Base-by-base conservation (phyloP, 78 protist genomes). In the Dictyostelium intermedium region DNA sequence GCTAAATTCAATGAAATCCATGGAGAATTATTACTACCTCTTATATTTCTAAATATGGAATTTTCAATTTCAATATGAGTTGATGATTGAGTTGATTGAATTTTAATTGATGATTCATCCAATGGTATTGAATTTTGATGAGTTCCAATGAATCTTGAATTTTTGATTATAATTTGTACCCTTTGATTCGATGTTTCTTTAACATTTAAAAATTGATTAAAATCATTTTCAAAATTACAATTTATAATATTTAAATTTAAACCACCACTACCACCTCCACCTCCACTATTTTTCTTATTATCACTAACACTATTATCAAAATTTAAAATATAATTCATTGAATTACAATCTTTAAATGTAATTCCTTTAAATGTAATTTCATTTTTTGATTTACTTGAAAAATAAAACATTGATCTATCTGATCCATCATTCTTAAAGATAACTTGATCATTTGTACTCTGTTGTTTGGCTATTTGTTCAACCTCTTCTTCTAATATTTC, bases 391-490 rank as follows among this genome's bases (percentile, higher is more conserved):
- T 66, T 66, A 66, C 18, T 66, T 10, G 74, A 66, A 23, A 66
- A 11, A 66, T 27, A 66, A 25, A 66, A 66, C 20, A 27, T 66
- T 66, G 35, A 23, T 5, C 20, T 56, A 5, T 56, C 66, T 56
- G 66, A 56, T 56, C 66, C 66, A 43, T 80, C 45, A 60, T 84
- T 45, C 8, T 43, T 63, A 45, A 84, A 84, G 25, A 76, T 84
- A 39, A 84, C 91, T 70, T 84, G 91, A 45, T 84, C 72, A 32
- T 69, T 84, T 60, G 27, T 8, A 60, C 18, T n/a, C 70, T 70
- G 74, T 27, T 27, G 39, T 27, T 66, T 66, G 6, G 37, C 35
- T 27, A 66, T 25, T 66, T 66, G 74, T 27, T 27, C 30, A 27
- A 27, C 41, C 9, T 37, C 45, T 77, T 77, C 83, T 41, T 73